phyloP scores from a whole-genome alignment of 805 yeast species.

The Cyberlindnera euphorbiae region DNA sequence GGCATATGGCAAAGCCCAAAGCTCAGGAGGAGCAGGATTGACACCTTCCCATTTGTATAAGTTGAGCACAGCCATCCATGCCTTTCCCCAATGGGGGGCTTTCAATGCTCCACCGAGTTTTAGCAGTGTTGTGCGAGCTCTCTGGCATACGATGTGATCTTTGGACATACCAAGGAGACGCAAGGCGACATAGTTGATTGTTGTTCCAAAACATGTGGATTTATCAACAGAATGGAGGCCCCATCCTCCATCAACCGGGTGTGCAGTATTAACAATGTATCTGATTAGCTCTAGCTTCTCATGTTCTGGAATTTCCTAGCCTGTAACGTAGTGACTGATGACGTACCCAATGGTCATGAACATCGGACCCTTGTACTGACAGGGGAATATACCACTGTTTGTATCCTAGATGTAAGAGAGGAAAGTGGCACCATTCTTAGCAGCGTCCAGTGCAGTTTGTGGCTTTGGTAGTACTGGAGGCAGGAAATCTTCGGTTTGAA shows the following conservation, averaged over 20 bases:
- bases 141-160: conserved; percentile 70
- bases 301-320: conserved; percentile 61
- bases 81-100: conserved; percentile 96
- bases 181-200: conserved; percentile 77
- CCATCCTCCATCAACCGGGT: conserved; percentile 99
- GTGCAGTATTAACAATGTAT: conserved; percentile 85
- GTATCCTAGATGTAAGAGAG: conserved; percentile 65
- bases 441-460: conserved; percentile 51
- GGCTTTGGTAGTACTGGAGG: conserved; percentile 34
- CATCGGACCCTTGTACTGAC: conserved; percentile 97
- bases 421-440: conserved; percentile 70
- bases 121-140: conserved; percentile 67
- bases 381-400: conserved; percentile 78
- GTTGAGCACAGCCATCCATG: conserved; percentile 78
- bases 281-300: conserved; percentile 68
- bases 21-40: conserved; percentile 96
- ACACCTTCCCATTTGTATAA: conserved; percentile 94
- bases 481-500: conserved; percentile 36
- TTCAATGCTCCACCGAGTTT: conserved; percentile 86
- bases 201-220: conserved; percentile 92
- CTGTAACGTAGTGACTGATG: conserved; percentile 65
- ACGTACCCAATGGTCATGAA: conserved; percentile 91
- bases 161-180: conserved; percentile 73
- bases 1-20: conserved; percentile 81
- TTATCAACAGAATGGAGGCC: conserved; percentile 91